Base-by-base conservation (phyloP, 108 stramenopile species). In the Pseudonitzschia pungens region DNA sequence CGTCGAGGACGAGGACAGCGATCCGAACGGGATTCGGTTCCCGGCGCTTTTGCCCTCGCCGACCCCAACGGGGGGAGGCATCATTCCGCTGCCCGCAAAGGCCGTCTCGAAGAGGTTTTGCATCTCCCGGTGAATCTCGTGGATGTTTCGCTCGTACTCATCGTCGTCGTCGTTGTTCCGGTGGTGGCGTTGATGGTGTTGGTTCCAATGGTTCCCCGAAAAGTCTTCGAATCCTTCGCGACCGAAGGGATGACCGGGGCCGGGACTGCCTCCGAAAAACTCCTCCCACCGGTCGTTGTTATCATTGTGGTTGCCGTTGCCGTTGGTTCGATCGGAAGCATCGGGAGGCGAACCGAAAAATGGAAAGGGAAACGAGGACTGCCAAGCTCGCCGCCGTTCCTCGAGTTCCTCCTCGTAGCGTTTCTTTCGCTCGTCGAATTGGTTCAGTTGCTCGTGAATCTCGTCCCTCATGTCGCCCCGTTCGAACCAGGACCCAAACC, bases 361-460 rank as follows among this genome's bases (percentile, higher is more conserved):
- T 12, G 54, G 54, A 26, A 22, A 22, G 24, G 24, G 54, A 21
- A 20, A 22, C 12, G 54, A 1, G 2, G 21, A 22, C 26, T 21
- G 24, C 24, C 9, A 55, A 22, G 26, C 7, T 5, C 22, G 9
- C 54, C 22, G n/a, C 8, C n/a, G 66, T 67, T 67, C 28, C 31
- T 21, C 7, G 18, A 22, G 16, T 41, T 0, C n/a, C 44, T 51
- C 66, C 0, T 67, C 66, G 1, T 67, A 67, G 10, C 21, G 14
- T 24, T 48, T 67, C 44, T 1, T 67, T 67, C 1, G 45, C 42
- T 67, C 66, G 0, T 67, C 66, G 28, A 48, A 67, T 12, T 50
- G 22, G 44, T 67, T 67, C 28, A 67, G 36, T n/a, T 67, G 40
- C 27, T 67, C 66, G 28, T 50, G 66, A 21, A 67, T 67, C 9